Percentiles rank a stretch among this genome's conserved stretches.
Conservation (phyloP, 1,139 yeast genomes). For the Kazachstania sp. region DNA sequence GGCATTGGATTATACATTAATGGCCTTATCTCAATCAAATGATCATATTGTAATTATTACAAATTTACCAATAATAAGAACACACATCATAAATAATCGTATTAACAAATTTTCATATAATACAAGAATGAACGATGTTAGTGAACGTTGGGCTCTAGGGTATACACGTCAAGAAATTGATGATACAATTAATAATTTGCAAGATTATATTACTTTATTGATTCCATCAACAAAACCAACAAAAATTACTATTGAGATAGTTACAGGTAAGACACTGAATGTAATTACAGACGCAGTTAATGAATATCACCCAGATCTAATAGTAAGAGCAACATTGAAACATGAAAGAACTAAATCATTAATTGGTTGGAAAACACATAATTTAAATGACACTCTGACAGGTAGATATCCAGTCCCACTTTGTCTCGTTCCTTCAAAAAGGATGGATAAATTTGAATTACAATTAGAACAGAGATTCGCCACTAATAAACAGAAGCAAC, state of each 20-base stretch:
- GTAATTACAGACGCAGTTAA: conserved; percentile 54
- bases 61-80: conserved; percentile 31
- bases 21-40: conserved; percentile 38
- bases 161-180: conserved; percentile 21
- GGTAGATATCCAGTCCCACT: conserved; percentile 61
- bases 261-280: conserved; percentile 49
- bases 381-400: conserved; percentile 55
- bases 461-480: conserved; percentile 19
- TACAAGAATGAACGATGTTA: background rate
- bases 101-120: background rate
- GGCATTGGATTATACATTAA: conserved; percentile 60
- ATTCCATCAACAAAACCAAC: conserved; percentile 43
- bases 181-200: conserved; percentile 34
- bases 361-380: conserved; percentile 26
- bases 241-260: conserved; percentile 54
- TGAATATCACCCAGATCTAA: conserved; percentile 54
- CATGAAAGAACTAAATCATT: conserved; percentile 15
- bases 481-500: no score
- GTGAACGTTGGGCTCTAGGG: conserved; percentile 23
- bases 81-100: background rate
- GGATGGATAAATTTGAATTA: conserved; percentile 48
- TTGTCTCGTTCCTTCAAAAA: conserved; percentile 55
- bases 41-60: conserved; percentile 54
- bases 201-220: conserved; percentile 22
- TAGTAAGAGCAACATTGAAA: conserved; percentile 27